Conservation (phyloP, 2,329 filamentous ascomycete genomes). For the Penicillium sp. region DNA sequence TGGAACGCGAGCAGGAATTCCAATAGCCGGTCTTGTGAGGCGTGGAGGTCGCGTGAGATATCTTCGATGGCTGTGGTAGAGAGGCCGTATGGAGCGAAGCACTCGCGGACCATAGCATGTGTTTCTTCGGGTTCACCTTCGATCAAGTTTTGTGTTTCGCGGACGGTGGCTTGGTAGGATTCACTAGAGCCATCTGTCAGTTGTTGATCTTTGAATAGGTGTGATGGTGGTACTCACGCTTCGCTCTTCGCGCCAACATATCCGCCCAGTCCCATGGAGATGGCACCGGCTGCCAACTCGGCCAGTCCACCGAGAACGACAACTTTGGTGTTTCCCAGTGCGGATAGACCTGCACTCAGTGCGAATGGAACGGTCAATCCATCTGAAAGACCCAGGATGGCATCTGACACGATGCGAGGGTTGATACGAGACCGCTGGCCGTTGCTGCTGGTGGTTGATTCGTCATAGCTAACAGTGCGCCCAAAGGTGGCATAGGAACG, state of each 20-base stretch:
- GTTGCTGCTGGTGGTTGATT: slow-evolving; percentile 22
- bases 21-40: slow-evolving; percentile 40
- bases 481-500: slow-evolving; percentile 37
- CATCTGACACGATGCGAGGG: slow-evolving; percentile 54
- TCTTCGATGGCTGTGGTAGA: slow-evolving; percentile 36
- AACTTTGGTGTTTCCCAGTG: slow-evolving; percentile 63
- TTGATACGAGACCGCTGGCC: slow-evolving; percentile 37
- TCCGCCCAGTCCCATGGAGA: slow-evolving; percentile 77
- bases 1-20: slow-evolving; percentile 52
- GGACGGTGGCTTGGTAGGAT: slow-evolving; percentile 48
- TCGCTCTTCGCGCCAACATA: slow-evolving; percentile 63
- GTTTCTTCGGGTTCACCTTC: slow-evolving; percentile 39
- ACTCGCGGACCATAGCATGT: slow-evolving; percentile 39
- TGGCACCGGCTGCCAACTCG: slow-evolving; percentile 72
- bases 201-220: neutral
- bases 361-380: slow-evolving; percentile 79
- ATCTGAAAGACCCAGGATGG: slow-evolving; percentile 75
- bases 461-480: slow-evolving; percentile 23
- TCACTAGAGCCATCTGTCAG: slow-evolving; percentile 28
- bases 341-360: slow-evolving; percentile 67
- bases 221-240: slow-evolving; percentile 39
- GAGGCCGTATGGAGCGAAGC: slow-evolving; percentile 45
- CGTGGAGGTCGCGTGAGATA: slow-evolving; percentile 39
- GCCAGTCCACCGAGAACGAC: slow-evolving; percentile 74
- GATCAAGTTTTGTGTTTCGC: slow-evolving; percentile 45